phyloP scores from a whole-genome alignment of 331 rosid species.

The Stylosanthes scabra region DNA sequence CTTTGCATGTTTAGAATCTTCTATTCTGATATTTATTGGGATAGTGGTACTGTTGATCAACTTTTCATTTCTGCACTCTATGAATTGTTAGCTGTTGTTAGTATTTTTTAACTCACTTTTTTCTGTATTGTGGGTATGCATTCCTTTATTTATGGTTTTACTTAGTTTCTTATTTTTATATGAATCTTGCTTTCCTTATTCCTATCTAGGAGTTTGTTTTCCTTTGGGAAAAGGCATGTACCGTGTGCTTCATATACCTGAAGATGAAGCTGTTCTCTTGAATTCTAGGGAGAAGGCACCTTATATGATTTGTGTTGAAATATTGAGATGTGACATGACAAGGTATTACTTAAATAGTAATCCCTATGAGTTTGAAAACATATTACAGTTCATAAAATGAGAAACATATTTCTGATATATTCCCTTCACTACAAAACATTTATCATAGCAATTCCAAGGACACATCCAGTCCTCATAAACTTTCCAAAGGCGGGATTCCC shows the following conservation, averaged over 20 bases:
- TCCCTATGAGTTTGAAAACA: slow-evolving; percentile 24
- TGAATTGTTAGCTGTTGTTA: slow-evolving; percentile 24
- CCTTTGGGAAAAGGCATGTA: slow-evolving; percentile 96
- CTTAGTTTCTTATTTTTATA: slow-evolving; percentile 31
- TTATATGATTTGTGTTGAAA: slow-evolving; percentile 88
- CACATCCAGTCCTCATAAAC: slow-evolving; percentile 75
- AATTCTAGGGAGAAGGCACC: slow-evolving; percentile 99
- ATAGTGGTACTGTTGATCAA: slow-evolving; percentile 12
- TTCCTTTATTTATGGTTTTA: slow-evolving; percentile 11
- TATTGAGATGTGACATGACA: slow-evolving; percentile 84
- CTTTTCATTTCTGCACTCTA: not conserved
- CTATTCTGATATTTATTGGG: slow-evolving; percentile 15
- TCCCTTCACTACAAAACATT: slow-evolving; percentile 32
- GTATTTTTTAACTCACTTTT: slow-evolving; percentile 6
- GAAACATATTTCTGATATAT: slow-evolving; percentile 37
- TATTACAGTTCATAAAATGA: slow-evolving; percentile 17
- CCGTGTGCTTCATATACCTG: slow-evolving; percentile 90
- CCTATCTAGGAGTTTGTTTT: slow-evolving; percentile 76
- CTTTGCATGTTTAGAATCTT: slow-evolving; percentile 3
- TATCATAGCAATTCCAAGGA: slow-evolving; percentile 76
- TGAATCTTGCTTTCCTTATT: slow-evolving; percentile 43
- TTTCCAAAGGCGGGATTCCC: slow-evolving; percentile 94
- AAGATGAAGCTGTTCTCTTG: slow-evolving; percentile 94
- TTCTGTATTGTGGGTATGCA: slow-evolving; percentile 31
- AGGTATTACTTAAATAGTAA: slow-evolving; percentile 55